Percentiles rank a stretch among this genome's conserved stretches.
Conservation (phyloP, 1,139 yeast species). For the Scheffersomyces segobiensis region DNA sequence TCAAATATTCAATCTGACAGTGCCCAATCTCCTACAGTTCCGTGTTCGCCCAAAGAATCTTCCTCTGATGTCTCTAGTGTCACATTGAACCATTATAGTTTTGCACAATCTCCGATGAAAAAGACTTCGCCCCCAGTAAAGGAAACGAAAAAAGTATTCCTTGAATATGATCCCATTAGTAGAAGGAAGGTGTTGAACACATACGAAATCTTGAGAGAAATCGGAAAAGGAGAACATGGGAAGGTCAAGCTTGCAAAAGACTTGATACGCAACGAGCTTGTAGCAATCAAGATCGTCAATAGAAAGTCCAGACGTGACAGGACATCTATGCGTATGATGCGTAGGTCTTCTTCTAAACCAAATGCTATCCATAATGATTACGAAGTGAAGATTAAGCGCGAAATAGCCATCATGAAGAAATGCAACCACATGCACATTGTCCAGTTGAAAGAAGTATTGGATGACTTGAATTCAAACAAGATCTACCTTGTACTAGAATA, state of each 20-base stretch:
- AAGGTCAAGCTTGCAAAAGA: constrained; percentile 91
- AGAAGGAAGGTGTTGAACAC: constrained; percentile 84
- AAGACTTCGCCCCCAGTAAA: constrained; percentile 48
- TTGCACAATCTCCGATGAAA: neutral
- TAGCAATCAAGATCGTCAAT: constrained; percentile 92
- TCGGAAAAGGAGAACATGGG: constrained; percentile 97
- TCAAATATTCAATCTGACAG: constrained; percentile 2
- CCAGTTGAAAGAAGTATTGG: constrained; percentile 81
- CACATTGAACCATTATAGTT: neutral
- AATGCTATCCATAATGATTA: constrained; percentile 26
- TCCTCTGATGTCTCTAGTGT: neutral
- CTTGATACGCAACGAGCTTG: constrained; percentile 65
- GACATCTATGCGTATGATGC: constrained; percentile 52
- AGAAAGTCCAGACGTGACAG: constrained; percentile 58
- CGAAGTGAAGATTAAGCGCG: constrained; percentile 79
- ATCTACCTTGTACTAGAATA: constrained; percentile 91
- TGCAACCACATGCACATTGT: constrained; percentile 92
- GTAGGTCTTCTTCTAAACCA: constrained; percentile 26
- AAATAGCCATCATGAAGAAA: constrained; percentile 94
- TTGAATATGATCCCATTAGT: constrained; percentile 88
- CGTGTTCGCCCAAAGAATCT: constrained; percentile 1
- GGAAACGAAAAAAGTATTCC: constrained; percentile 77
- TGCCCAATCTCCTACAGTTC: constrained; percentile 2
- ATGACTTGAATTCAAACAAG: constrained; percentile 79
- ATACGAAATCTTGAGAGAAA: constrained; percentile 82